Base-by-base conservation (phyloP, 495 filamentous ascomycete genomes). In the Pyrenula aspistea region DNA sequence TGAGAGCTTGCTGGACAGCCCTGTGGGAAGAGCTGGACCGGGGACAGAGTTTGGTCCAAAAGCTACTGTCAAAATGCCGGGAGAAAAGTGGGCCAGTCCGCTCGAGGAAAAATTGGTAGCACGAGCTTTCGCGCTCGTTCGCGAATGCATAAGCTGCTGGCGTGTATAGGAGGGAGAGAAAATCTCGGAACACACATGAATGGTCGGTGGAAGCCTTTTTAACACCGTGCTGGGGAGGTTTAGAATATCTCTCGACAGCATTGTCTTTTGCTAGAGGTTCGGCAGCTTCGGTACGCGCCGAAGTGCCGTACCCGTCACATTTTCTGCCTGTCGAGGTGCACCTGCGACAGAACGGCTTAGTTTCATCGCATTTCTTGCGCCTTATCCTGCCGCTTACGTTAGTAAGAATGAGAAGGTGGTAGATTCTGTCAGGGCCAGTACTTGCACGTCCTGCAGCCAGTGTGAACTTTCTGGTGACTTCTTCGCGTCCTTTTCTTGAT, bases 351-450 rank as follows among this genome's bases (percentile, higher is more conserved):
- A 21, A 50, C 0, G 75, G 75, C 56, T 72, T 73, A 19, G 57
- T 56, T 57, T 79, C 76, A 57, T 77, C 76, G 56, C 76, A 79
- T 58, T 77, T 79, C n/a, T 77, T 61, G 24, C 72, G 73, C 51
- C 76, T 68, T 53, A 52, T 52, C 22, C 50, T 52, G 19, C 8
- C 31, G n/a, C n/a, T n/a, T n/a, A 42, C 4, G 31, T 42, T 42
- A 15, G 4, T 42, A n/a, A n/a, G n/a, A n/a, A n/a, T n/a, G 31
- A 42, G 15, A 15, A 4, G 15, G 31, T 15, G 31, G 31, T 15
- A 42, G 4, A 15, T 42, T 42, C 4, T 4, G 15, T 4, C 4
- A 15, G 31, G 4, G 8, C 15, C 31, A 42, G 4, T 42, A 42
- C 31, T 42, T 42, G 31, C 31, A 42, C 8, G 31, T 42, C 15